Base-by-base conservation (phyloP, 2,329 filamentous ascomycete genomes). In the Fusarium avenaceum region DNA sequence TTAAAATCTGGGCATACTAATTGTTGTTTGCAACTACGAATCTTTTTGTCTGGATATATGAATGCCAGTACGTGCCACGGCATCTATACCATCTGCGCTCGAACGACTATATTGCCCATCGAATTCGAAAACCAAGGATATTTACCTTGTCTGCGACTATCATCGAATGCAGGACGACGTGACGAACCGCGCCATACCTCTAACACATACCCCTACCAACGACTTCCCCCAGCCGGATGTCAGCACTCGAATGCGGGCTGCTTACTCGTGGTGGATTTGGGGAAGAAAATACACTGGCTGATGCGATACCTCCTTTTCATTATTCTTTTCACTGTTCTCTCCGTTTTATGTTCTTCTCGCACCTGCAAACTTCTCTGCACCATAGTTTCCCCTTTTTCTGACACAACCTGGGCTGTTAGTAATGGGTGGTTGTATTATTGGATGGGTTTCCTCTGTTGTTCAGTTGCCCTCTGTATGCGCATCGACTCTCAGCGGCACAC, bases 1-100 rank as follows among this genome's bases (percentile, higher is more conserved):
- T 95, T 80, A 94, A 94, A 87, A 89, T 95, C 79, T 95, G 92
- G 92, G 92, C 92, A 69, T 93, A 91, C 84, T 92, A 90, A 81
- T 72, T 54, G 28, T 64, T 61, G 65, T 67, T 65, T 55, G 57
- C 67, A 63, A 72, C 65, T 42, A 67, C 66, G 61, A 75, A 69
- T 57, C 64, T 70, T 71, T 71, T 71, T 65, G 54, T 70, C 69
- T 74, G 72, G 73, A 74, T 74, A 72, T 72, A 72, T 57, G 70
- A 72, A 75, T 67, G 67, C 73, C 67, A 75, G 72, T 69, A 68
- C 65, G 65, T 69, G 60, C 72, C 65, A 60, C 63, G 67, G 64
- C 67, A 64, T 70, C 63, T 71, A 73, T 66, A 72, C 66, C 65
- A 75, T 70, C 70, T 73, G 71, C 74, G 75, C 74, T 74, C 67